phyloP scores from a whole-genome alignment of 1,284 basidiomycete genomes.

The Thelephora terrestris region DNA sequence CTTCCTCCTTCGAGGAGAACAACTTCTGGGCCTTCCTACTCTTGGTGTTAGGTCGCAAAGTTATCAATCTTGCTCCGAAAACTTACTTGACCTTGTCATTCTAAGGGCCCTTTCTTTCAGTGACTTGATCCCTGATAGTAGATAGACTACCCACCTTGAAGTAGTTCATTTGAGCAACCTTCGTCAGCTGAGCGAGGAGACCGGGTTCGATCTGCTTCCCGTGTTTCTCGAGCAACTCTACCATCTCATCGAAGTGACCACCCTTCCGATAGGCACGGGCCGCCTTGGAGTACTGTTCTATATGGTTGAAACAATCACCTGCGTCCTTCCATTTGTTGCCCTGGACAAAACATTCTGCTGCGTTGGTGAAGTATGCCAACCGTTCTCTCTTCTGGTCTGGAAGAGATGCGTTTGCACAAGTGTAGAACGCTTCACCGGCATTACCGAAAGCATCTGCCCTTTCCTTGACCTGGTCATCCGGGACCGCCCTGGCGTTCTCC shows the following conservation, averaged over 20 bases:
- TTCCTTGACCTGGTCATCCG: conserved; percentile 11
- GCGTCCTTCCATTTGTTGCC: conserved; percentile 32
- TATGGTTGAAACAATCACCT: conserved; percentile 33
- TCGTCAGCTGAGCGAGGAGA: conserved; percentile 32
- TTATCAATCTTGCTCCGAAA: too few species aligned
- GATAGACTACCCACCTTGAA: conserved; percentile 26
- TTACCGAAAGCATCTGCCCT: conserved; percentile 29
- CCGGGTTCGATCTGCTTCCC: conserved; percentile 23
- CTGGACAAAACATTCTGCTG: conserved; percentile 43
- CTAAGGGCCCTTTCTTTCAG: conserved; percentile 20
- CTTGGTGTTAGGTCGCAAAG: too few species aligned
- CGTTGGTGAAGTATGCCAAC: conserved; percentile 35
- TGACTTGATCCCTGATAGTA: conserved; percentile 35
- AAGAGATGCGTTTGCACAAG: conserved; percentile 26
- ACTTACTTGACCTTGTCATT: too few species aligned
- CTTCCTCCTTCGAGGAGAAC: conserved; percentile 43
- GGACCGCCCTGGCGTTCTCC: conserved; percentile 25
- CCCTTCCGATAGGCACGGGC: conserved; percentile 38
- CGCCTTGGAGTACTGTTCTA: conserved; percentile 34
- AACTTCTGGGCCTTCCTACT: conserved; percentile 48
- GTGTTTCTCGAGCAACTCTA: conserved; percentile 32
- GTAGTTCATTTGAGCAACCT: conserved; percentile 43
- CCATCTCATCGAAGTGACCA: conserved; percentile 43
- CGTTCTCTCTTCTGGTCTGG: conserved; percentile 20
- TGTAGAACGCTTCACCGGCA: conserved; percentile 41